Evolutionary conservation across 2,329 filamentous ascomycete species (phyloP), one percentile per base, ranked within the genome.

Genomic region (Alternaria consortialis): DNA sequence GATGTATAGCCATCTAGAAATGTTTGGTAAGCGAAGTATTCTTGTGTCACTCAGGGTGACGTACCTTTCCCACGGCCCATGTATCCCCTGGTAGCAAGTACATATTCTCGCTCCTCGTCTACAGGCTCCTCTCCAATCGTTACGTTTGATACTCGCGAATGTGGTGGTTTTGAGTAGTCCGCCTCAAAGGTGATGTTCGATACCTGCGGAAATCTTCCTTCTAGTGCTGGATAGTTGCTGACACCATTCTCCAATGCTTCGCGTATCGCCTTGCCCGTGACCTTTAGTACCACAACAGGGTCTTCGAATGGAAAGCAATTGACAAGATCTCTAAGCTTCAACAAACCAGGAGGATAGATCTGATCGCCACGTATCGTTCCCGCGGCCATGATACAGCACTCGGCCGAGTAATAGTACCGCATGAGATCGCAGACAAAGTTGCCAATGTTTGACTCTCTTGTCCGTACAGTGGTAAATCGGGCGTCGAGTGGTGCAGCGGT

Each of bases 341-440:
- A 81, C 0, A 93, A 83, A 0, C 93, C 93, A 0, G 92, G 91
- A 0, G 92, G 88, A 70, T 97, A 97, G 32, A 97, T 89, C 76
- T 95, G 92, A 73, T 97, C 93, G 1, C 93, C 93, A 13, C 93
- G 87, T 54, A 97, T 92, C 0, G 93, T 97, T 0, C 93, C 93
- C 0, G 91, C 86, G 0, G 91, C 92, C 89, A 97, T 95, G 64
- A 97, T 84, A 31, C 88, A 87, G 74, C 92, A 96, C 69, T 97
- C 94, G 0, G 91, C 89, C 5, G 84, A 81, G 75, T 97, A 93
- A 74, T 96, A 90, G 63, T 88, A 88, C 7, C 92, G 87, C 92
- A 97, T 97, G 25, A 97, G 85, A 74, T 97, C 93, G 78, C 91
- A 95, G 3, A 97, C 90, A 76, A 96, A 96, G 78, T 97, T 97